These are phyloP conservation scores for Leccinum cinnamomeum DNA, from an alignment of 1,284 basidiomycete genomes.

Conservation along the genomic window DNA sequence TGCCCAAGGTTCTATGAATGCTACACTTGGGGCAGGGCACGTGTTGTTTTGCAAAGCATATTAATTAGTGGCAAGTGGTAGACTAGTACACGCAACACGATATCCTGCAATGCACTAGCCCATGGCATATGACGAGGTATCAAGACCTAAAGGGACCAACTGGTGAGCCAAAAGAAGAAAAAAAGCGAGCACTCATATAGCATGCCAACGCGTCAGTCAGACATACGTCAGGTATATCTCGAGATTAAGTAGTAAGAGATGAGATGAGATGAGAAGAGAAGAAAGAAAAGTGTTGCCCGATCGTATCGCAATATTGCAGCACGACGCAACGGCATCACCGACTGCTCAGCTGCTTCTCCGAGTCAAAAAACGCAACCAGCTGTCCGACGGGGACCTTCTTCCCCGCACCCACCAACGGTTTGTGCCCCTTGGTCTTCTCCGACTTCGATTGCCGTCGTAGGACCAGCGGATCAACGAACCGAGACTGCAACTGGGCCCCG, in stretches of 20 bases:
- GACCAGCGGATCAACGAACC: slow-evolving; percentile 72
- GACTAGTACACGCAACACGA: slow-evolving; percentile 9
- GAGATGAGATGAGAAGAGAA: neutral
- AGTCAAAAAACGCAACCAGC: slow-evolving; percentile 80
- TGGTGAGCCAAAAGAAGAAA: neutral
- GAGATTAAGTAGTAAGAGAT: neutral
- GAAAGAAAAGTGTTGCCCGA: neutral
- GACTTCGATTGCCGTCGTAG: slow-evolving; percentile 62
- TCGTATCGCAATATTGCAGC: neutral
- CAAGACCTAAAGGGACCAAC: neutral
- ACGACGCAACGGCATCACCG: neutral
- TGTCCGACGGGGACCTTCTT: slow-evolving; percentile 73
- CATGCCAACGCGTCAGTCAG: neutral
- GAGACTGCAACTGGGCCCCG: slow-evolving; percentile 18
- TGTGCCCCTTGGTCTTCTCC: slow-evolving; percentile 39
- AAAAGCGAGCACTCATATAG: neutral
- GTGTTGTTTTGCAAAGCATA: neutral
- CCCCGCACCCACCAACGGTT: slow-evolving; percentile 29
- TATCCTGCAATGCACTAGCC: neutral
- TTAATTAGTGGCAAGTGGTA: neutral
- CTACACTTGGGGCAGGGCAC: neutral
- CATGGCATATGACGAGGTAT: neutral
- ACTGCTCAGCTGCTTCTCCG: slow-evolving; percentile 43
- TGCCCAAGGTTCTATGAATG: neutral
- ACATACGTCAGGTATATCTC: neutral